These are phyloP conservation scores for Capsicum pubescens DNA, from an alignment of 257 asterid species.

Conservation along the genomic window DNA sequence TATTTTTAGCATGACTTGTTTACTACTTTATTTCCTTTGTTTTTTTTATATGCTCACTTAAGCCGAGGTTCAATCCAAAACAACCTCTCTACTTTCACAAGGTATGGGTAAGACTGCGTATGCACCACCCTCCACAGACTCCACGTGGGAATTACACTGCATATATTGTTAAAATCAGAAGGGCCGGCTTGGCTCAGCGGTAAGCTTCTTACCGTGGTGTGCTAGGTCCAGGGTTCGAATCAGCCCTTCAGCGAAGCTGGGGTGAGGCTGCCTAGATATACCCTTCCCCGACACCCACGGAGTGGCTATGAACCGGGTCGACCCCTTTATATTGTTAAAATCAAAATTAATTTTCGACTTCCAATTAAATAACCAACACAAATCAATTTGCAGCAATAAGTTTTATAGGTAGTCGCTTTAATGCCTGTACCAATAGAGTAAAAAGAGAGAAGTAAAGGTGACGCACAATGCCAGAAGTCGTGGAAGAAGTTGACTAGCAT, in stretches of 20 bases:
- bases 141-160: not conserved
- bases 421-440: not conserved
- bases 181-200: too few species aligned
- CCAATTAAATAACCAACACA: not conserved
- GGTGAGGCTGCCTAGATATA: too few species aligned
- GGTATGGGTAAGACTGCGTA: not conserved
- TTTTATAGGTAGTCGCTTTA: not conserved
- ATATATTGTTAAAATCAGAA: not conserved
- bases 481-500: not conserved
- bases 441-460: not conserved
- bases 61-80: not conserved
- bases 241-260: too few species aligned
- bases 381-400: not conserved
- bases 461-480: not conserved
- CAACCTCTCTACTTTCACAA: not conserved
- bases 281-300: too few species aligned
- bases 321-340: not conserved
- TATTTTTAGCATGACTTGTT: not conserved
- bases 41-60: not conserved
- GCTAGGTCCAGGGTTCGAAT: too few species aligned
- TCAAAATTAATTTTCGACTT: slow-evolving; percentile 5
- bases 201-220: too few species aligned
- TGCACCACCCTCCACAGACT: not conserved
- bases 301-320: too few species aligned
- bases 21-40: not conserved